Evolutionary conservation across 1,139 yeast genomes (phyloP), one percentile per base, ranked within the genome.

Genomic region (Taphrina communis): DNA sequence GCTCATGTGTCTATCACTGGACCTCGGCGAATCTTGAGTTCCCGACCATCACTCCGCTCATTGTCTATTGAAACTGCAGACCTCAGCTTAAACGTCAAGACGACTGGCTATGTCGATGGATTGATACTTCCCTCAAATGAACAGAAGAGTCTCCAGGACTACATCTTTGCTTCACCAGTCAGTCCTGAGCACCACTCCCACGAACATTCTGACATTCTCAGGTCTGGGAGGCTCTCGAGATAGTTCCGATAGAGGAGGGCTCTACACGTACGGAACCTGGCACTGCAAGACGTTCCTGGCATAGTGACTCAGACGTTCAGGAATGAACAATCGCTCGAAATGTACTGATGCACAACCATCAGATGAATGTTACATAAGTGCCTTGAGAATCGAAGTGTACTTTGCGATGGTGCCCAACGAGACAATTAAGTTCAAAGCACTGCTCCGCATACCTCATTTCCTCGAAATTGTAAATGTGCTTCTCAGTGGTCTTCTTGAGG

Each of bases 401-500:
- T 44, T 44, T n/a, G 19, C 19, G 5, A n/a, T 7, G n/a, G 17
- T 2, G n/a, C 8, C 1, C 17, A 5, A 11, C 48, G 9, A 44
- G 48, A 12, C 19, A 7, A 12, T 44, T n/a, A 2, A 17, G 8
- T 44, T n/a, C 8, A 8, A 7, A 14, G 48, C n/a, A 14, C 8
- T 44, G n/a, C 8, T 8, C 19, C 4, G n/a, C 19, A n/a, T 12
- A 44, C 6, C 19, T 36, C 36, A 50, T 21, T 50, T 50, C 36
- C 36, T 31, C 11, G n/a, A 17, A 11, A 50, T 9, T 11, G 21
- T 25, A 2, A 9, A 21, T 50, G 36, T 25, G 36, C 53, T 50
- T 21, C 53, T 50, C 53, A n/a, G 53, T 25, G 21, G 53, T 21
- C 14, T 50, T 4, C 8, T 50, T 7, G 53, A 50, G 21, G 53